Evolutionary conservation across 202 grass and related monocot genomes (phyloP), one percentile per base, ranked within the genome.

Genomic region (Schoenoplectus tabernaemontani): DNA sequence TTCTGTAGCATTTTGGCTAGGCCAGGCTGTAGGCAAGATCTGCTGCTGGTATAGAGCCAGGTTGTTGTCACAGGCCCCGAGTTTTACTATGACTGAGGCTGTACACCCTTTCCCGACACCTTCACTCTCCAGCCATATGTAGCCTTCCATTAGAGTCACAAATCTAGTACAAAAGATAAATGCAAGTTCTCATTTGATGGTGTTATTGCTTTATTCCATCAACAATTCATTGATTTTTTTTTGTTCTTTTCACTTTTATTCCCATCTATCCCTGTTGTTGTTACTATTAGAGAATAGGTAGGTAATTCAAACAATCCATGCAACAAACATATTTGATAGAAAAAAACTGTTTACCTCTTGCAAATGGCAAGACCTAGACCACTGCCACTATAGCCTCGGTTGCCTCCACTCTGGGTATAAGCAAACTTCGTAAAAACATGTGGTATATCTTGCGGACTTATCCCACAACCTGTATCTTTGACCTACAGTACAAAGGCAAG

Each of bases 41-140:
- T 98, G 86, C 69, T 95, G 88, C 81, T 89, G 92, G 50, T 91
- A 91, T 50, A 64, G 26, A 20, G 79, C 16, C 12, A 78, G 76
- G 0, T 72, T 82, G 66, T 87, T 86, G 53, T 97, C 90, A 17
- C 90, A 91, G 22, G 84, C 20, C 7, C 88, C 88, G 16, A 99
- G 90, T 86, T 90, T 92, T 53, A 99, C 39, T 36, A 95, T 57
- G 17, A 99, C 95, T 7, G 81, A 89, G 0, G 88, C 96, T 0
- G 85, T 93, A 76, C 96, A 99, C 57, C 96, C 96, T 80, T 91
- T 99, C 80, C 96, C 92, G 0, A 83, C 65, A 50, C 96, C 96
- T 89, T 99, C 92, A 24, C 96, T 99, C 32, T 99, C 96, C 7
- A 99, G 36, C 96, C 96, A 99, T 71, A 99, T 96, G 70, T 93